Base-by-base conservation (phyloP, 2,329 filamentous ascomycete genomes). In the Ploettnerulaceae sp. region DNA sequence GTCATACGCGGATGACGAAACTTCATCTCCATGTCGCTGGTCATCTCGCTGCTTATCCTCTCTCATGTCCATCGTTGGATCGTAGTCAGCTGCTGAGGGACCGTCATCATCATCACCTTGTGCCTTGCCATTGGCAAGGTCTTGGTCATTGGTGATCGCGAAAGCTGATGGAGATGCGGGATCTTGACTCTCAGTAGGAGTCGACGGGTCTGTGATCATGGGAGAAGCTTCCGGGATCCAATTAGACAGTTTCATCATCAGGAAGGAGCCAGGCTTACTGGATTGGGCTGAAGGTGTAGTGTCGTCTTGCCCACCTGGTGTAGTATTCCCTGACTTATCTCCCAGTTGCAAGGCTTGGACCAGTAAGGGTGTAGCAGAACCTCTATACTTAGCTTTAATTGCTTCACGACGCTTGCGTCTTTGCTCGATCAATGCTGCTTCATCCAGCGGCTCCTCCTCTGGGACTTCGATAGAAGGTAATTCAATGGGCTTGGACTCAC, bases 41-140 rank as follows among this genome's bases (percentile, higher is more conserved):
- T 82, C 81, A 59, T 86, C 81, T 47, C 84, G 80, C 49, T 80
- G 74, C 59, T 81, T 80, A 57, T 95, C 89, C 65, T 94, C 87
- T 64, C 84, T 75, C 86, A 91, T 93, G 62, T 96, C 90, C 56
- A 82, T 74, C 1, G 83, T 93, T 1, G 90, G 90, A 61, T 95
- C 88, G 64, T 95, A 95, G 65, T 95, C 88, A 49, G 89, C 89
- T 35, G 90, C 90, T n/a, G 89, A 95, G 5, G 87, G 86, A 5
- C 84, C 88, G 59, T 93, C 84, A 43, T 77, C 76, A 35, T 80
- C 77, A 53, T 48, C 58, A 51, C 34, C 57, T 52, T 71, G 67
- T 26, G 69, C 71, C 57, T 79, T 74, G 4, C 63, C 71, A 61
- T 87, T 86, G 65, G 81, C 78, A 54, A 88, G 73, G 55, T 82